These are phyloP conservation scores for Naganishia vaughanmartiniae DNA, from an alignment of 768 basidiomycete genomes.

Conservation along the genomic window DNA sequence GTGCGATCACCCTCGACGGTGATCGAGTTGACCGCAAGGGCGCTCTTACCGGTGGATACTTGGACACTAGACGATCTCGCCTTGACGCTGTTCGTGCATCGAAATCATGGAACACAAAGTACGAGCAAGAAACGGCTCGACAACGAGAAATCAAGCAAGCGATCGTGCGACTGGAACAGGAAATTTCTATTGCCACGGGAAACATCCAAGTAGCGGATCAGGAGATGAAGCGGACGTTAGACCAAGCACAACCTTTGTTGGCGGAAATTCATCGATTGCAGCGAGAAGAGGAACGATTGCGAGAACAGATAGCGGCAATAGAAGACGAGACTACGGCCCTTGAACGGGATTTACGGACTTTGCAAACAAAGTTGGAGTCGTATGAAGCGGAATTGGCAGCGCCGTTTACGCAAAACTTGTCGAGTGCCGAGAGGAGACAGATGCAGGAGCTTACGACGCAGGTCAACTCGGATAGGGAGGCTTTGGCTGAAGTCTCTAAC, in stretches of 20 bases:
- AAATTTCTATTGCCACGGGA: conserved; percentile 73
- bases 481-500: conserved; percentile 66
- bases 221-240: conserved; percentile 68
- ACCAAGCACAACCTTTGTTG: conserved; percentile 65
- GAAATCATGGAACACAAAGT: conserved; percentile 70
- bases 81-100: conserved; percentile 81
- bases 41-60: conserved; percentile 90
- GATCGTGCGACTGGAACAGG: conserved; percentile 74
- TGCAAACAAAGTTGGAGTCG: conserved; percentile 65
- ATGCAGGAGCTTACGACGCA: conserved; percentile 71
- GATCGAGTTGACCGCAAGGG: conserved; percentile 98
- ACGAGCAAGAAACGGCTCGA: conserved; percentile 63
- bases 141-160: conserved; percentile 71
- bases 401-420: conserved; percentile 72
- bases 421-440: conserved; percentile 65
- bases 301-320: conserved; percentile 62
- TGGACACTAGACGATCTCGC: conserved; percentile 83
- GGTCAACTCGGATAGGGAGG: conserved; percentile 70
- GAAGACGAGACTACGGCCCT: conserved; percentile 70
- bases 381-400: conserved; percentile 69
- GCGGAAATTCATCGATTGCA: conserved; percentile 63
- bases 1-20: conserved; percentile 94
- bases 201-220: conserved; percentile 67
- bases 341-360: conserved; percentile 65
- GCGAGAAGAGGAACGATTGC: conserved; percentile 69